Base-by-base conservation (phyloP, 2,329 filamentous ascomycete genomes). In the Ceratocystis cacaofunesta region DNA sequence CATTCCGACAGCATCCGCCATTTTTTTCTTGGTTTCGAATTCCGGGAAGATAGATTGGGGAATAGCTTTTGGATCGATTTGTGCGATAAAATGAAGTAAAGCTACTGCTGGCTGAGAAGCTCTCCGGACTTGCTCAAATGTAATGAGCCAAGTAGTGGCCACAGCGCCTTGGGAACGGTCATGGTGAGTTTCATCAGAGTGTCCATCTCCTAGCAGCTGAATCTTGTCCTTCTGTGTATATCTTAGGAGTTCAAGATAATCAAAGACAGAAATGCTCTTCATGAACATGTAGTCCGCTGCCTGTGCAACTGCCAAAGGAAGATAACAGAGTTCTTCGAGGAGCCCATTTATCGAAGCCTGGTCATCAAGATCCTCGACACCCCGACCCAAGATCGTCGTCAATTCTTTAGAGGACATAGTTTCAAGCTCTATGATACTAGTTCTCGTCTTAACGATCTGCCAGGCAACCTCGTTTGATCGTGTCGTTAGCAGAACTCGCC, bases 271-370 rank as follows among this genome's bases (percentile, higher is more conserved):
- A 15, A 43, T 22, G 2, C 25, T 19, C 8, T 63, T 66, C 28
- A 46, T 48, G 43, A 57, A 66, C 10, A 70, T 66, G 28, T 69
- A 70, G 12, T 65, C 66, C 1, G 68, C 63, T 15, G 68, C 69
- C 52, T 69, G 68, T 4, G 28, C 48, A 28, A 70, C 69, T 3
- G 68, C 68, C 50, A 70, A 44, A 1, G 69, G 69, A 15, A 69
- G 67, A 46, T 66, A 50, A 8, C 50, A 55, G 4, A 70, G 61
- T 2, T 65, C 25, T 8, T 44, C 4, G 3, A 41, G 36, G 36
- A 41, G 12, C 12, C 36, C 25, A 48, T 22, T 48, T 60, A 25
- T 22, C 43, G n/a, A 17, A 50, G 55, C 41, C n/a, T 19, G 30
- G 2, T 30, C 19, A 30, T 25, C 50, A 28, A 55, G 50, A 28